These are phyloP conservation scores for Phytophthora sojae DNA, from an alignment of 352 stramenopile species.

Conservation along the genomic window DNA sequence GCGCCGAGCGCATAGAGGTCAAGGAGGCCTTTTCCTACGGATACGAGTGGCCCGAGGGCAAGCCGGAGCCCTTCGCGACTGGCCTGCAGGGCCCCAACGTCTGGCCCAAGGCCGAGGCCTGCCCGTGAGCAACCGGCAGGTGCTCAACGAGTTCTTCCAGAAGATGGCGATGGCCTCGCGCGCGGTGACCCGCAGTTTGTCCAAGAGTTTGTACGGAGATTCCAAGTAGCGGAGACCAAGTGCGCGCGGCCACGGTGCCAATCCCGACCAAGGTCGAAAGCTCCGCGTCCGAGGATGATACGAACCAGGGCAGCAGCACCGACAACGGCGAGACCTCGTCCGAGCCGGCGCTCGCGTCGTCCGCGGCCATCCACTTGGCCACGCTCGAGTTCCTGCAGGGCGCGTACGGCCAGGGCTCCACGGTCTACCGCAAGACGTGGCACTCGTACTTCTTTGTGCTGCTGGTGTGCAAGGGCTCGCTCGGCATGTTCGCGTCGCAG, in stretches of 20 bases:
- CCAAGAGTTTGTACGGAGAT: constrained; percentile 30
- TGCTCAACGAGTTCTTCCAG: constrained; percentile 66
- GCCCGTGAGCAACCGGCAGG: constrained; percentile 40
- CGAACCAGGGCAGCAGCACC: constrained; percentile 12
- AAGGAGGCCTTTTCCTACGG: constrained; percentile 88
- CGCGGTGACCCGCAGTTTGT: constrained; percentile 52
- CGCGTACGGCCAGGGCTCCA: constrained; percentile 42
- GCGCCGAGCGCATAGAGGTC: constrained; percentile 77
- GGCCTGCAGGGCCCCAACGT: constrained; percentile 77
- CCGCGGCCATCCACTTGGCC: constrained; percentile 53
- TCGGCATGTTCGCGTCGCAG: constrained; percentile 69
- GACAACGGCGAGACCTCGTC: constrained; percentile 28
- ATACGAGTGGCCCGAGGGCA: constrained; percentile 64
- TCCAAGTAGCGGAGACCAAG: constrained; percentile 26
- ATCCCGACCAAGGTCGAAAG: constrained; percentile 9
- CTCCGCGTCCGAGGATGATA: neutral
- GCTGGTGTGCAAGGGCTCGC: constrained; percentile 73
- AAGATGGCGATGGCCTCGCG: constrained; percentile 65
- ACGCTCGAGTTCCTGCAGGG: constrained; percentile 63
- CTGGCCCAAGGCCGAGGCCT: constrained; percentile 56
- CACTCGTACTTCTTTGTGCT: constrained; percentile 73
- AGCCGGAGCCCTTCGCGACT: constrained; percentile 45
- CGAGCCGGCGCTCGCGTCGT: constrained; percentile 32
- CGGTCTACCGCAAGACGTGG: constrained; percentile 74
- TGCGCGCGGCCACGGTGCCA: constrained; percentile 31